Conservation (phyloP, 1,284 basidiomycete genomes). For the Rhodotorula sp. region DNA sequence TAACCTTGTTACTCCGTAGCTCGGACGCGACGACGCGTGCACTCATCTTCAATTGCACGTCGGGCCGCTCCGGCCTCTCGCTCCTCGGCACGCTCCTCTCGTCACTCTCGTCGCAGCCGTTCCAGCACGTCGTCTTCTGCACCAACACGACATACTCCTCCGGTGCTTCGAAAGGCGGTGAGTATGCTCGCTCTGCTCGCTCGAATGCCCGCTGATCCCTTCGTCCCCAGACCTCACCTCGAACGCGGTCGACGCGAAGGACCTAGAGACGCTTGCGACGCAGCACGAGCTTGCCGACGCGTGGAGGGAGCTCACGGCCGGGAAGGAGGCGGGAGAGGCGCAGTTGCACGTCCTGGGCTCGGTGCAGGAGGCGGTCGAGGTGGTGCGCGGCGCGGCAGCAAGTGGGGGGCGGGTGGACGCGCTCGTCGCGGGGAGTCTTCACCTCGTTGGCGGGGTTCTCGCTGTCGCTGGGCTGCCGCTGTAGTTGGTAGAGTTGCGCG, state of each 20-base stretch:
- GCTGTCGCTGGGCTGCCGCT: constrained; percentile 73
- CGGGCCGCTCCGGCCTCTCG: constrained; percentile 73
- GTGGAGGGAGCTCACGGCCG: constrained; percentile 67
- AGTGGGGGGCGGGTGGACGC: constrained; percentile 61
- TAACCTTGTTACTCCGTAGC: not conserved
- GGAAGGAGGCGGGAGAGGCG: constrained; percentile 52
- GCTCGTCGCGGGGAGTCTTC: constrained; percentile 88
- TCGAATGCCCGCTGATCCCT: not conserved
- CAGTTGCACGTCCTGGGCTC: constrained; percentile 76
- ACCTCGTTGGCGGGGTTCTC: constrained; percentile 91
- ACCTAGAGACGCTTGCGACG: constrained; percentile 67
- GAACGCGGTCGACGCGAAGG: constrained; percentile 64
- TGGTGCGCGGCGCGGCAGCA: constrained; percentile 67
- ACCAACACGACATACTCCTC: constrained; percentile 91
- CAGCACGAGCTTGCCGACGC: constrained; percentile 75
- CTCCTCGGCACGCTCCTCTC: constrained; percentile 68
- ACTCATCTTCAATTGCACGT: constrained; percentile 95
- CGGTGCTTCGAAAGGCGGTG: constrained; percentile 85
- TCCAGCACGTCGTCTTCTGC: constrained; percentile 88
- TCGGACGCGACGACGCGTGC: constrained; percentile 55
- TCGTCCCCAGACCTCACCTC: constrained; percentile 68
- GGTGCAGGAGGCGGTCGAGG: constrained; percentile 79
- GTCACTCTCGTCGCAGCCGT: constrained; percentile 58
- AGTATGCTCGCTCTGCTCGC: constrained; percentile 47
- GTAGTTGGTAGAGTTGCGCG: not conserved